Evolutionary conservation across 2,329 filamentous ascomycete genomes (phyloP), one percentile per base, ranked within the genome.

Genomic region (Alternaria sp.): DNA sequence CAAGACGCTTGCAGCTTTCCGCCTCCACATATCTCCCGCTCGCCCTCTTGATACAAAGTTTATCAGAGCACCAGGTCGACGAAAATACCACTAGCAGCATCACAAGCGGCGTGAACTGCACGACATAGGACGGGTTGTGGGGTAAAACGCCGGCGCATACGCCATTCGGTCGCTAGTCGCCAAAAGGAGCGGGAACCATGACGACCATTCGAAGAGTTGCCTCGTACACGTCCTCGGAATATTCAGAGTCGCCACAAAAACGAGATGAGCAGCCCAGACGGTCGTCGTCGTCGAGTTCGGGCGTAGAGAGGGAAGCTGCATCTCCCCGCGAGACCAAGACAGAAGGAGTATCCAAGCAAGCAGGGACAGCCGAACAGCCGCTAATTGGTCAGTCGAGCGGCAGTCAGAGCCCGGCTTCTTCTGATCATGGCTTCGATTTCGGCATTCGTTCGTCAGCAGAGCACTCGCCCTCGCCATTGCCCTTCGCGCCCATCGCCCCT

Each of bases 201-300:
- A 66, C 55, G 39, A 65, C 53, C 41, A 55, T 61, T 53, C 61
- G 62, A 48, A 70, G 67, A 55, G 54, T 60, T 40, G 61, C 62
- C 33, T 69, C 70, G 21, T 59, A 58, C 51, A 41, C 62, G 33
- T 62, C 64, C 51, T 61, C 58, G 17, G 61, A 52, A 48, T 56
- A 58, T 28, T 66, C 58, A 17, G 49, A 39, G 9, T 40, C 42
- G 23, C 61, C 58, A 40, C 57, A 62, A 24, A 48, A 51, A 24
- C 60, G 29, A 48, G 49, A 66, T 24, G 64, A 69, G 54, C 71
- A 75, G 57, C 65, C 59, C 45, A 70, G 68, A 24, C 66, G 66
- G 24, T 67, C 70, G 7, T 54, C 54, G 10, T 58, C 53, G 9
- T 58, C 62, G 8, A 68, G 54, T 51, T 44, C 71, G 42, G 46